Evolutionary conservation across 305 asterid species (phyloP), one percentile per base, ranked within the genome.

Genomic region (Vinca major): DNA sequence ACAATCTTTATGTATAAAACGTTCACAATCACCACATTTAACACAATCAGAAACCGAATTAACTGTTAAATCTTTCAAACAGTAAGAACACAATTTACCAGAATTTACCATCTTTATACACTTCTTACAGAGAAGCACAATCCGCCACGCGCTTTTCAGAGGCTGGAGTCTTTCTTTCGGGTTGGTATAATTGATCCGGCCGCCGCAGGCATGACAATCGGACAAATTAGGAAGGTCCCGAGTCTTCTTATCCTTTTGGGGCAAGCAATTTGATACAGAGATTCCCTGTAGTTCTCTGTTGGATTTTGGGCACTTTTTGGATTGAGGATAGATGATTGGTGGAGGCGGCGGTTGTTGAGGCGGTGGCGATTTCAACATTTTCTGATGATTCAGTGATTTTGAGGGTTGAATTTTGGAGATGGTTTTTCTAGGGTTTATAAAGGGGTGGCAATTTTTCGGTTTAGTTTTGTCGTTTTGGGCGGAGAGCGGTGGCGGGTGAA

Each of bases 71-170:
- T 60, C 81, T 16, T 73, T 68, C 71, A 85, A 87, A 78, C 99
- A 93, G 73, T 87, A 93, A 78, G 90, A 63, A 80, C 99, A 91
- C 8, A 80, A 66, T 45, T 80, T 74, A 45, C 88, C 87, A 33
- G 82, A 77, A 45, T 52, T 74, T 41, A 90, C 69, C 62, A 57
- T 60, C 68, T 77, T 76, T 71, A 78, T 75, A 74, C 99, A 93
- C 49, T 75, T 84, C 56, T 74, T 80, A 72, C 99, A 93, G 65
- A 91, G 80, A 48, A 93, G 95, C 50, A 89, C 91, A 66, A 93
- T 79, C 55, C 99, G 88, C 99, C 99, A 93, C 74, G 82, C 75
- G 71, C 99, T 93, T 66, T 80, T 83, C 77, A 93, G 69, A 41
- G 85, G 83, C 66, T 71, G 96, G 58, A 91, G 92, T 69, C 92